Evolutionary conservation across 2,329 filamentous ascomycete genomes (phyloP).

Genomic region (Cladosporium sp.): DNA sequence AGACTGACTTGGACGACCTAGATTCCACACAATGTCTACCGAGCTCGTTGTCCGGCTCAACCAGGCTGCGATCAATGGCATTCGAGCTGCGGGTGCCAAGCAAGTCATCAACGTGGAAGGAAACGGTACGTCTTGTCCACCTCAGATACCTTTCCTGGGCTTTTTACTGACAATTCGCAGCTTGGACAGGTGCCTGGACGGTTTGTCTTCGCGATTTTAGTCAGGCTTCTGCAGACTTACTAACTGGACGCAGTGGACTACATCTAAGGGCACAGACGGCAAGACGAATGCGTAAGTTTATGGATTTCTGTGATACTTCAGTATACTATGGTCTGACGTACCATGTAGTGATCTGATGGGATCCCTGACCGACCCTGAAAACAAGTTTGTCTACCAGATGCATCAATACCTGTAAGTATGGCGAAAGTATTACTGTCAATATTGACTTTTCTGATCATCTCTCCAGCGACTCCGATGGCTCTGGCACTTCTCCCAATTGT

Average conservation of each 20-base stretch:
- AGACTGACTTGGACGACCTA: background rate
- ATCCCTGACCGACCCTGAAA: conserved; percentile 46
- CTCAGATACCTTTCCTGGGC: background rate
- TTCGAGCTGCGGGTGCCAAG: conserved; percentile 40
- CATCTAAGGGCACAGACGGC: conserved; percentile 35
- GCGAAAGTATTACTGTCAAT: background rate
- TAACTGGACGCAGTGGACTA: conserved; percentile 41
- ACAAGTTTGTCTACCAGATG: conserved; percentile 58
- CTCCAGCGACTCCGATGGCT: conserved; percentile 45
- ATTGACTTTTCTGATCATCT: conserved; percentile 29
- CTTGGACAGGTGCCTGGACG: conserved; percentile 46
- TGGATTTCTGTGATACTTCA: background rate
- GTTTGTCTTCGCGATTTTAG: no score
- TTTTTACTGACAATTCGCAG: conserved; percentile 11
- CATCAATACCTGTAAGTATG: conserved; percentile 47
- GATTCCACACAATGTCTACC: conserved; percentile 40
- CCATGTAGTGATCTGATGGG: conserved; percentile 34
- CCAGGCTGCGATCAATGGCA: conserved; percentile 44
- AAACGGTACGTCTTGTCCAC: conserved; percentile 29
- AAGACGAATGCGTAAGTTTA: conserved; percentile 34
- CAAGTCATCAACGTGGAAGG: conserved; percentile 60
- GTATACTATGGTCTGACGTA: background rate
- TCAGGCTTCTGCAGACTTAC: no score
- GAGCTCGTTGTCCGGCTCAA: conserved; percentile 42
- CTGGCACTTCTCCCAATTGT: conserved; percentile 48